A percentile compares a stretch with the other conserved stretches of the same genome.
These are phyloP conservation scores for Neofusicoccum laricinum DNA, from an alignment of 2,329 filamentous ascomycete species.

Conservation along the genomic window DNA sequence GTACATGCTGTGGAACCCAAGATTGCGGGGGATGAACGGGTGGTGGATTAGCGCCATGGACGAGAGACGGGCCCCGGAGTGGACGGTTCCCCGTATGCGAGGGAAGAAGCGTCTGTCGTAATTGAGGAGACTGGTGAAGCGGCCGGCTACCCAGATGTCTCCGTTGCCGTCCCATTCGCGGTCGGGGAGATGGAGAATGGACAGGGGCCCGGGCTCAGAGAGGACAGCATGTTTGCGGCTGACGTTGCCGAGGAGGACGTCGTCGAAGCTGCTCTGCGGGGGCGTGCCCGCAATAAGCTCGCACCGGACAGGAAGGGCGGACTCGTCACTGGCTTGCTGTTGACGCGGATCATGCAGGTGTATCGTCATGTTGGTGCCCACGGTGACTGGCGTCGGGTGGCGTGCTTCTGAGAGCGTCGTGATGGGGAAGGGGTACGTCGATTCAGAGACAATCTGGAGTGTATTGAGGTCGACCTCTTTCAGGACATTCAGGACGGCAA, in stretches of 20 bases:
- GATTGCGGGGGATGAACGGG: slow-evolving; percentile 62
- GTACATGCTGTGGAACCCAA: slow-evolving; percentile 53
- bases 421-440: slow-evolving; percentile 77
- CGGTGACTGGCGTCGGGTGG: slow-evolving; percentile 68
- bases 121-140: slow-evolving; percentile 83
- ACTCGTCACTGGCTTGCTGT: slow-evolving; percentile 19
- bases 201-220: slow-evolving; percentile 76
- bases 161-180: slow-evolving; percentile 60
- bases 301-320: slow-evolving; percentile 22
- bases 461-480: slow-evolving; percentile 80
- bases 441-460: slow-evolving; percentile 64
- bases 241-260: slow-evolving; percentile 25
- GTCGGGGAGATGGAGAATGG: slow-evolving; percentile 72
- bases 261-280: slow-evolving; percentile 29
- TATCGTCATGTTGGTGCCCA: slow-evolving; percentile 78
- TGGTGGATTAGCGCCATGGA: slow-evolving; percentile 68
- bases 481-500: slow-evolving; percentile 73
- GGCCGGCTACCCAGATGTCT: slow-evolving; percentile 83
- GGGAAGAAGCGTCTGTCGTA: slow-evolving; percentile 89
- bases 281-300: slow-evolving; percentile 28
- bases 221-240: slow-evolving; percentile 61
- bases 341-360: slow-evolving; percentile 77
- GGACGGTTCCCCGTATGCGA: slow-evolving; percentile 70
- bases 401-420: slow-evolving; percentile 73
- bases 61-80: slow-evolving; percentile 79